Evolutionary conservation across 2,329 filamentous ascomycete genomes (phyloP), one percentile per base, ranked within the genome.

Genomic region (Westerdykella sp.): DNA sequence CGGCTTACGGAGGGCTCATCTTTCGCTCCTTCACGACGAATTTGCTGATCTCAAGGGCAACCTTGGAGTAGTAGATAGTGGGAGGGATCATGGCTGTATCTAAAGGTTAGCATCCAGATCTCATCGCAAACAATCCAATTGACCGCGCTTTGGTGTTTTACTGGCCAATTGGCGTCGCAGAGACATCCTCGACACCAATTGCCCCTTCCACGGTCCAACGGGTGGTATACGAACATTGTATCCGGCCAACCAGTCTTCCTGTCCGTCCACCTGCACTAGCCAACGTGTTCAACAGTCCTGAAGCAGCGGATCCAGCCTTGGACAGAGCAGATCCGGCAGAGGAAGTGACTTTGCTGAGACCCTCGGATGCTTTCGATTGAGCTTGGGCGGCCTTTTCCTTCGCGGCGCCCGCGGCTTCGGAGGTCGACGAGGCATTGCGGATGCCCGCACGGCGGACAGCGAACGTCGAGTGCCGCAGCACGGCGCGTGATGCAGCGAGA

Each of bases 1-100:
- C 31, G 9, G 47, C 90, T 82, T 85, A 98, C 93, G 93, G 93
- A 73, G 88, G 89, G 66, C 78, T 76, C 89, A 98, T 96, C 75
- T 85, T 87, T 73, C 91, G 89, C 69, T 82, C 83, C 61, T 81
- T 80, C 76, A 89, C 88, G 56, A 97, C 81, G 56, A 96, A 78
- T 79, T 87, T 95, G 67, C 79, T 79, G 48, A 97, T 77, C 77
- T 98, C 93, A 53, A 90, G 73, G 60, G 78, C 85, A 65, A 97
- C 91, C 69, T 83, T 86, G 63, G 84, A 83, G 78, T 97, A 98
- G 81, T 96, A 96, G 67, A 94, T 67, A 52, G 89, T 84, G 50
- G 83, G 83, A 57, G 93, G 93, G 57, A 90, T 80, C 74, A 93
- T 78, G 70, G 83, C 91, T 96, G 65, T 45, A 55, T 28, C 28